Percentiles rank a stretch among this genome's conserved stretches.
These are phyloP conservation scores for Oryza brachyantha DNA, from an alignment of 176 grass and related monocot genomes.

Conservation along the genomic window DNA sequence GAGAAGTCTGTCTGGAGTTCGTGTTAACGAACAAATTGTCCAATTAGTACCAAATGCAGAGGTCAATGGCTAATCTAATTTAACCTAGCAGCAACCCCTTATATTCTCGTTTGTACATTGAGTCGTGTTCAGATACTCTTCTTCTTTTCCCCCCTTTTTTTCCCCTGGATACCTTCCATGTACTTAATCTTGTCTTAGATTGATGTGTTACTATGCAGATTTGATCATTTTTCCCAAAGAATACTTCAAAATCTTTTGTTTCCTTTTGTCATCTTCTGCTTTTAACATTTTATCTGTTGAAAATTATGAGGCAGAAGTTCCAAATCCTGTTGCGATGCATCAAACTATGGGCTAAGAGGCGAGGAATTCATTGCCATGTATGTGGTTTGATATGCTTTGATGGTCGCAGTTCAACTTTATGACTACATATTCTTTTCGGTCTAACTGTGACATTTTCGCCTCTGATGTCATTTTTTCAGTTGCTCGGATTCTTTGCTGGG, in stretches of 20 bases:
- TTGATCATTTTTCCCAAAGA: not conserved
- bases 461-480: constrained; percentile 36
- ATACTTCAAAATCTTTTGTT: not conserved
- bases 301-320: constrained; percentile 51
- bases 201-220: not conserved
- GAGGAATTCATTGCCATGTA: constrained; percentile 68
- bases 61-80: constrained; percentile 28
- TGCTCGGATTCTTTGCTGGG: constrained; percentile 72
- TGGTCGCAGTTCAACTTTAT: constrained; percentile 2
- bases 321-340: constrained; percentile 56
- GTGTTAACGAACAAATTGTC: constrained; percentile 61
- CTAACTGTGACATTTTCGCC: not conserved
- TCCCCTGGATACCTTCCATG: not conserved
- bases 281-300: constrained; percentile 7
- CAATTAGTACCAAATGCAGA: constrained; percentile 61
- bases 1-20: constrained; percentile 73
- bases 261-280: not conserved
- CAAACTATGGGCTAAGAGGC: constrained; percentile 67
- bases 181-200: not conserved
- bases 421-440: not conserved
- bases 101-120: not conserved
- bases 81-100: not conserved
- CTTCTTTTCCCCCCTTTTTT: not conserved
- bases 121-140: not conserved
- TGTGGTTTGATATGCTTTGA: constrained; percentile 19